These are phyloP conservation scores for Colletotrichum neosansevieriae DNA, from an alignment of 2,329 filamentous ascomycete species.

Conservation along the genomic window DNA sequence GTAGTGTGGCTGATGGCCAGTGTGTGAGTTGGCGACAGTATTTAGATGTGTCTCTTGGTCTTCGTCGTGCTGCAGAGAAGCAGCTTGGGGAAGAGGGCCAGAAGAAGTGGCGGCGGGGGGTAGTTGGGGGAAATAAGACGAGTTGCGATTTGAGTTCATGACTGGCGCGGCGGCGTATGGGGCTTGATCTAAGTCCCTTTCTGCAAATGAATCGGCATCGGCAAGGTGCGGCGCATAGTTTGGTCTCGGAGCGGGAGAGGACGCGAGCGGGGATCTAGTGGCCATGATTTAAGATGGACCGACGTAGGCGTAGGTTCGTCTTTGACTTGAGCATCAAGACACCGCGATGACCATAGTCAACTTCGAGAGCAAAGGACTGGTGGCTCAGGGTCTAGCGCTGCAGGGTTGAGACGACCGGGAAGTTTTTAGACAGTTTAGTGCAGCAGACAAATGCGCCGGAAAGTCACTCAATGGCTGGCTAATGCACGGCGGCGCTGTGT, in stretches of 20 bases:
- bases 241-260: slow-evolving; percentile 16
- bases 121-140: slow-evolving; percentile 36
- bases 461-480: slow-evolving; percentile 13
- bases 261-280: slow-evolving; percentile 34
- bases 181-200: slow-evolving; percentile 11
- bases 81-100: neutral
- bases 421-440: slow-evolving; percentile 22
- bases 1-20: neutral
- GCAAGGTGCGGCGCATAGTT: slow-evolving; percentile 19
- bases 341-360: neutral
- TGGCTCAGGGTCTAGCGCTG: slow-evolving; percentile 9
- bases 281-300: slow-evolving; percentile 21
- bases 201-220: slow-evolving; percentile 23
- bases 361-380: neutral
- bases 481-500: slow-evolving; percentile 11
- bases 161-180: slow-evolving; percentile 5
- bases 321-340: slow-evolving; percentile 17
- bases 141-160: slow-evolving; percentile 33
- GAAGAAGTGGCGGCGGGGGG: slow-evolving; percentile 7
- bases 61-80: slow-evolving; percentile 17
- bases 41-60: slow-evolving; percentile 40
- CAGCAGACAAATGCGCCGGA: neutral
- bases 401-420: neutral
- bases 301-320: neutral
- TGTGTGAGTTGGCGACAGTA: slow-evolving; percentile 41